phyloP scores from a whole-genome alignment of 441 rosid genomes.

The Aleurites moluccanus region DNA sequence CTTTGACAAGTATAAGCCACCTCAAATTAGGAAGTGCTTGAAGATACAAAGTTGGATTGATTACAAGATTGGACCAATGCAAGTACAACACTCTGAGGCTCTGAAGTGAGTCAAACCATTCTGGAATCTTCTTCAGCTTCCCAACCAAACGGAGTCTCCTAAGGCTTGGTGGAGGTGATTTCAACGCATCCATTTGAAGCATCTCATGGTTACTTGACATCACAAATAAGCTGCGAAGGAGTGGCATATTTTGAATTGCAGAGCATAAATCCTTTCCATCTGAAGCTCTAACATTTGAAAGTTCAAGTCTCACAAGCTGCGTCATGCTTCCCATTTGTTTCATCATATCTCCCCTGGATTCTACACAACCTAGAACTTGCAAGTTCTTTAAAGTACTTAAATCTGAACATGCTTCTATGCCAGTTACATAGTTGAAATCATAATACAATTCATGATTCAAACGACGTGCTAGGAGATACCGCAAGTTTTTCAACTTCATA shows the following conservation, averaged over 20 bases:
- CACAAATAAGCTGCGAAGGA: conserved; percentile 13
- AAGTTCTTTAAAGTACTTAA: conserved; percentile 6
- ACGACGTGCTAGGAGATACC: not conserved
- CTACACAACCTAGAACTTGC: conserved; percentile 11
- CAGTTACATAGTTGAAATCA: not conserved
- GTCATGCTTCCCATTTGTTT: not conserved
- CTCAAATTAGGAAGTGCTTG: not conserved
- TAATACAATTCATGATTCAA: not conserved
- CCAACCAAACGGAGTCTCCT: not conserved
- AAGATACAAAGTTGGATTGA: not conserved
- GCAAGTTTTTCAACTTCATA: not conserved
- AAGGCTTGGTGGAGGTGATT: not conserved
- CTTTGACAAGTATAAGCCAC: not conserved
- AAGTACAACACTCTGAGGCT: not conserved
- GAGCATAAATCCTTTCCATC: not conserved
- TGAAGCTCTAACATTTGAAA: not conserved
- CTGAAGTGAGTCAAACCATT: not conserved
- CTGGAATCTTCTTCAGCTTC: not conserved
- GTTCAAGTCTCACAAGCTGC: conserved; percentile 10
- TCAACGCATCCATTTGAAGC: not conserved
- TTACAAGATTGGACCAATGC: not conserved
- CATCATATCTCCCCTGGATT: not conserved
- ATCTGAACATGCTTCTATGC: not conserved
- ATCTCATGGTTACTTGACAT: not conserved
- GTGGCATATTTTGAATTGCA: conserved; percentile 5